phyloP scores from a whole-genome alignment of 805 yeast species.

The Blastobotrys mokoenaii region DNA sequence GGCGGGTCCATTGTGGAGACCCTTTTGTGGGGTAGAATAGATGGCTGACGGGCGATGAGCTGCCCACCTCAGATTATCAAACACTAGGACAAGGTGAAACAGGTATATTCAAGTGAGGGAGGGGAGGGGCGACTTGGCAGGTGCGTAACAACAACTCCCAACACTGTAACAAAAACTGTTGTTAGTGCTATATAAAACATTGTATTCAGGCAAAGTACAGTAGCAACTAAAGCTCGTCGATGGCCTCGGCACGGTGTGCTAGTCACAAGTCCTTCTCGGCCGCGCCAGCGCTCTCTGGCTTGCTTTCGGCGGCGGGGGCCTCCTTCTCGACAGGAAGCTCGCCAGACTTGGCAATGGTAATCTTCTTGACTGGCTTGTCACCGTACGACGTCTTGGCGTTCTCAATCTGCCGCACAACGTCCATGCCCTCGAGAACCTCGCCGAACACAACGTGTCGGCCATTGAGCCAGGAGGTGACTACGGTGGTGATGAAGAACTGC shows the following conservation, averaged over 20 bases:
- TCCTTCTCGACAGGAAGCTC: constrained; percentile 33
- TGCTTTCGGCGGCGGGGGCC: constrained; percentile 15
- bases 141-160: no score
- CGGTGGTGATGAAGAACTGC: constrained; percentile 93
- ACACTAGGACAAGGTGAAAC: no score
- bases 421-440: constrained; percentile 76
- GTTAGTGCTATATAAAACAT: no score
- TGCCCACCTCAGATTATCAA: no score
- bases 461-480: constrained; percentile 83
- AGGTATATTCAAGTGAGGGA: no score
- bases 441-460: constrained; percentile 96
- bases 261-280: constrained; percentile 23
- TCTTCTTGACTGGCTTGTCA: constrained; percentile 62
- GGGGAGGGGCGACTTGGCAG: no score
- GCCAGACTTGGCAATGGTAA: constrained; percentile 65
- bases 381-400: constrained; percentile 57
- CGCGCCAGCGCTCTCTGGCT: constrained; percentile 15
- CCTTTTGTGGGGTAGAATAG: no score
- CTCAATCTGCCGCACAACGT: constrained; percentile 70
- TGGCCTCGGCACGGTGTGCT: constrained; percentile 8
- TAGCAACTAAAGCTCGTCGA: not conserved
- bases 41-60: no score
- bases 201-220: no score
- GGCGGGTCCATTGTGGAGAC: no score
- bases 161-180: no score